Base-by-base conservation (phyloP, 306 rosid genomes). In the Malus asiatica region DNA sequence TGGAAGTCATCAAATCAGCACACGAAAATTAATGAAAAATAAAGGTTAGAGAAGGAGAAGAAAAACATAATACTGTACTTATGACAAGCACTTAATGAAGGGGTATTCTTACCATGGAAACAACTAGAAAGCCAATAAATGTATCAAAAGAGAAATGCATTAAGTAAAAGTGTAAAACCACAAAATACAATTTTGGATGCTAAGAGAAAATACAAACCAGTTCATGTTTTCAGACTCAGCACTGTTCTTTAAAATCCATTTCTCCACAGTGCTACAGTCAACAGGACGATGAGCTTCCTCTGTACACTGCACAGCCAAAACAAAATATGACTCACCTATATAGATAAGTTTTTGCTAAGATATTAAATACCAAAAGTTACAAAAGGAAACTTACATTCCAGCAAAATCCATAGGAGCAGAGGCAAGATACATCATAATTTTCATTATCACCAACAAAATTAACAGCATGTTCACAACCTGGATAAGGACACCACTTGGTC, bases 241-340 rank as follows among this genome's bases (percentile, higher is more conserved):
- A 85, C 92, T 92, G 79, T 92, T 94, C 92, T 94, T 94, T 90
- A 90, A 66, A 74, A 94, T 84, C 98, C 98, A 94, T 81, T 87
- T 90, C 32, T 83, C 91, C 78, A 92, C 97, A 73, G 98, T 94
- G 81, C 86, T 87, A 77, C 98, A 94, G 77, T 92, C 92, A 42
- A 94, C 96, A 38, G 97, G 98, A 79, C 97, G 98, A 78, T 92
- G 98, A 76, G 93, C 97, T 87, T 94, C 97, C 86, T 92, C 95
- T 2, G 92, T 90, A 88, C 98, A 94, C 88, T 87, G 80, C 78
- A 82, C 5, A 32, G 13, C 69, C 15, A 60, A 52, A 58, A 55
- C 33, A 80, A 72, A 23, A 12, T 6, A 5, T 42, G 45, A 59
- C 18, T 40, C 29, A 73, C 29, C 13, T 33, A 25, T 18, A 22